Evolutionary conservation across 2,329 filamentous ascomycete genomes (phyloP).

Genomic region (Penicillium sp.): DNA sequence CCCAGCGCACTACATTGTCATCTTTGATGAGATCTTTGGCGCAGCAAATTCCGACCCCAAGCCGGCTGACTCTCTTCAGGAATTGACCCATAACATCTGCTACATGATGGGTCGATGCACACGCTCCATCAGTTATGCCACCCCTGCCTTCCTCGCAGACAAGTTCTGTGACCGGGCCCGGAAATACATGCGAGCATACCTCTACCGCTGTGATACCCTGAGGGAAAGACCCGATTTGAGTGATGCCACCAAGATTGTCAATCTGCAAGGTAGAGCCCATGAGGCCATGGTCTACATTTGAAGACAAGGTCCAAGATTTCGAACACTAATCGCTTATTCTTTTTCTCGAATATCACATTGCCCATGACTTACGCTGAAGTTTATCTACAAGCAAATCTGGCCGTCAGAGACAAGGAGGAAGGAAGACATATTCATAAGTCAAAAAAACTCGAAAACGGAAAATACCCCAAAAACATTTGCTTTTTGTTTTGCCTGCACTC

Average conservation of each 20-base stretch:
- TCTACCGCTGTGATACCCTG: not conserved
- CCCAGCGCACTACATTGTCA: constrained; percentile 72
- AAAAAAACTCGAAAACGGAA: not conserved
- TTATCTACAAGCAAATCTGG: not conserved
- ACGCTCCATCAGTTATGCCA: constrained; percentile 21
- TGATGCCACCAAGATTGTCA: too few relatives aligned
- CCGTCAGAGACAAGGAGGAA: not conserved
- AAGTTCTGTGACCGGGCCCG: constrained; percentile 21
- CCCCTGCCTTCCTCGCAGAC: constrained; percentile 25
- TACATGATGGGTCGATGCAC: constrained; percentile 26
- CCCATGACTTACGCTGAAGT: not conserved
- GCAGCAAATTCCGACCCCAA: not conserved
- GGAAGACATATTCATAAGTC: too few relatives aligned
- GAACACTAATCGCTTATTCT: not conserved
- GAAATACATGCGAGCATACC: constrained; percentile 14
- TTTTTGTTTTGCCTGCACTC: not conserved
- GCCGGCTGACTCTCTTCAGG: constrained; percentile 14
- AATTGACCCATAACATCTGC: constrained; percentile 21
- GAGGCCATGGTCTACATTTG: constrained; percentile 18
- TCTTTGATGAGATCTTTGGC: constrained; percentile 61
- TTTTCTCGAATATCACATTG: not conserved
- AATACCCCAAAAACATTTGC: not conserved
- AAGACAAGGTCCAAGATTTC: not conserved
- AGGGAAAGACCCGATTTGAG: too few relatives aligned
- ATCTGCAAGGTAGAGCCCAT: not conserved